phyloP scores from a whole-genome alignment of 2,329 filamentous ascomycete genomes.

The Pyricularia sp. region DNA sequence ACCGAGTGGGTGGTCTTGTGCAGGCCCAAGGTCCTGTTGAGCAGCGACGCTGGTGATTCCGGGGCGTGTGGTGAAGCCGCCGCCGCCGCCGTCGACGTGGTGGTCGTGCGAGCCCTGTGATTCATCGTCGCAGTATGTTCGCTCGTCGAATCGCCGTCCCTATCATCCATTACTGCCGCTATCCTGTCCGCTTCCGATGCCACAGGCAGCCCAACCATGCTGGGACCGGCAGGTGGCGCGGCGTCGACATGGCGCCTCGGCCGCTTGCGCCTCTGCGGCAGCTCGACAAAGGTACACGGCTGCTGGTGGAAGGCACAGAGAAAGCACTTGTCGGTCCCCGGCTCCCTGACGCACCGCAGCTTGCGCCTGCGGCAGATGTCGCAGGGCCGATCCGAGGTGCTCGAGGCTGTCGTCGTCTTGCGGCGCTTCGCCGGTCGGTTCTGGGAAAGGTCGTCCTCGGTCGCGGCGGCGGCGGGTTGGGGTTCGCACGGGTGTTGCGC shows the following conservation, averaged over 20 bases:
- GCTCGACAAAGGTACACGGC: constrained; percentile 56
- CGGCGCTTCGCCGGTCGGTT: not conserved
- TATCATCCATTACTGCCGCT: not conserved
- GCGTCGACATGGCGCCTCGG: constrained; percentile 29
- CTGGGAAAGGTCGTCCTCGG: not conserved
- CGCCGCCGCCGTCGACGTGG: not conserved
- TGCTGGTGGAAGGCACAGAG: constrained; percentile 59
- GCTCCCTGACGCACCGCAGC: constrained; percentile 55
- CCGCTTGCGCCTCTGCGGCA: constrained; percentile 41
- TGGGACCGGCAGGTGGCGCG: not conserved
- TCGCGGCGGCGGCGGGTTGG: not conserved
- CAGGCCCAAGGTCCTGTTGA: constrained; percentile 39
- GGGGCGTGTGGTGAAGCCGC: constrained; percentile 8
- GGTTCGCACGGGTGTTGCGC: not conserved
- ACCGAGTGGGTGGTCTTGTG: constrained; percentile 50
- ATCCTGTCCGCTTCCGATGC: not conserved
- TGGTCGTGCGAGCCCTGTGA: not conserved
- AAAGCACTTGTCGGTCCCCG: constrained; percentile 48
- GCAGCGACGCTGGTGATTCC: constrained; percentile 14
- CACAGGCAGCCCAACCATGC: not conserved
- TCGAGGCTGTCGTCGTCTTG: not conserved
- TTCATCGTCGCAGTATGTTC: not conserved
- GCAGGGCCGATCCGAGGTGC: constrained; percentile 33
- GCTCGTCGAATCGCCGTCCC: constrained; percentile 5
- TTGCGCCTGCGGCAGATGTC: constrained; percentile 59